These are phyloP conservation scores for Luzula sylvatica DNA, from an alignment of 176 grass and related monocot species.

Conservation along the genomic window DNA sequence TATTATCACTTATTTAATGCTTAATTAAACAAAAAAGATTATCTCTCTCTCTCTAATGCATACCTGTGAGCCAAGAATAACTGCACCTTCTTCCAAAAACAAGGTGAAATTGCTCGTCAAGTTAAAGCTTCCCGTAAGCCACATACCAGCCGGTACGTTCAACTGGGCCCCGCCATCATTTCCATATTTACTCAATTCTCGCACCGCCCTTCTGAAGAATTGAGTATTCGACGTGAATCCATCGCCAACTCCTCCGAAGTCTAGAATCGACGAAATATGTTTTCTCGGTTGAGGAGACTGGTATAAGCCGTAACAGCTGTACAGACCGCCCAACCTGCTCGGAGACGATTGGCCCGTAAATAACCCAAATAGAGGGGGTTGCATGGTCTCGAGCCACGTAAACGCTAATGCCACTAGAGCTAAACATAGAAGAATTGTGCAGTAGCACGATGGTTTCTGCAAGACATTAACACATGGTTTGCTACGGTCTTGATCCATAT, in stretches of 20 bases:
- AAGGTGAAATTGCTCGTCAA: constrained; percentile 91
- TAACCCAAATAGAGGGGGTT: not conserved
- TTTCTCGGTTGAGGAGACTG: constrained; percentile 25
- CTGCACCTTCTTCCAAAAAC: constrained; percentile 54
- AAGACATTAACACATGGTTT: constrained; percentile 14
- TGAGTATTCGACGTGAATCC: constrained; percentile 64
- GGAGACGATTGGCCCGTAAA: not conserved
- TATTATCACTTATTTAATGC: constrained; percentile 6
- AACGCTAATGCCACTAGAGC: constrained; percentile 6
- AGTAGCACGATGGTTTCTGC: constrained; percentile 6
- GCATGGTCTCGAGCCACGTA: constrained; percentile 15
- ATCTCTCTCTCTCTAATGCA: constrained; percentile 1
- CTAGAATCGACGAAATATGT: constrained; percentile 37
- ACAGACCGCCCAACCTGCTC: not conserved
- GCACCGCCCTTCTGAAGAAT: constrained; percentile 53
- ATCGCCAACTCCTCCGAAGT: constrained; percentile 74
- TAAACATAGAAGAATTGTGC: constrained; percentile 13
- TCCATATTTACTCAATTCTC: constrained; percentile 15
- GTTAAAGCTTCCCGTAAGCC: constrained; percentile 89
- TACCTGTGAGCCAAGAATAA: constrained; percentile 78
- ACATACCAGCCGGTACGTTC: constrained; percentile 51
- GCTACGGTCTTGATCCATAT: constrained; percentile 17
- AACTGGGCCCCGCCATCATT: constrained; percentile 42
- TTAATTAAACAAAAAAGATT: constrained; percentile 11
- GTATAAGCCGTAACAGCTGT: constrained; percentile 60